These are phyloP conservation scores for Boletus rubescentipes DNA, from an alignment of 768 basidiomycete genomes.

Conservation along the genomic window DNA sequence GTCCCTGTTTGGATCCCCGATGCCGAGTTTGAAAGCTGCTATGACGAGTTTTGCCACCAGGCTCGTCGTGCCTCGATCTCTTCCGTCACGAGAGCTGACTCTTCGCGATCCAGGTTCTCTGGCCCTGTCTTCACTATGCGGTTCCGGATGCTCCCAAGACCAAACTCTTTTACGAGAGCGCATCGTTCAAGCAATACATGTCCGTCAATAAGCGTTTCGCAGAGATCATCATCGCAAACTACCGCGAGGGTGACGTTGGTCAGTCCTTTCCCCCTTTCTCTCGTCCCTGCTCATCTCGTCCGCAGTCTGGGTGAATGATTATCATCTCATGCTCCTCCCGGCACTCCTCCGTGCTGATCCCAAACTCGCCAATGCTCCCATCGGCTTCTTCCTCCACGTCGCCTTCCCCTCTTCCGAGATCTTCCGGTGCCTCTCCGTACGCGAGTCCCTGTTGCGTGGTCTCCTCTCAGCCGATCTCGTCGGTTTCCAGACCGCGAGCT, in stretches of 20 bases:
- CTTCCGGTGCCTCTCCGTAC: constrained; percentile 85
- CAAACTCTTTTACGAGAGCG: constrained; percentile 76
- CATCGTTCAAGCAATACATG: constrained; percentile 80
- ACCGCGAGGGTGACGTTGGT: constrained; percentile 87
- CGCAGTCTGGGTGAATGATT: constrained; percentile 86
- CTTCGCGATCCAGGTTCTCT: constrained; percentile 51
- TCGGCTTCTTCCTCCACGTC: constrained; percentile 94
- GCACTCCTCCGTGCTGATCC: constrained; percentile 70
- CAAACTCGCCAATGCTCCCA: constrained; percentile 43
- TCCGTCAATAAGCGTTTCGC: constrained; percentile 92
- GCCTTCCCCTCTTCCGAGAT: constrained; percentile 96
- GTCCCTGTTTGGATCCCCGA: constrained; percentile 81
- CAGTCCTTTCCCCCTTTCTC: constrained; percentile 1
- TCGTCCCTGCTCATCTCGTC: constrained; percentile 1
- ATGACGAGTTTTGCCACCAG: constrained; percentile 88
- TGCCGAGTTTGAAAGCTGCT: constrained; percentile 72
- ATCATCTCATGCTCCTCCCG: constrained; percentile 93
- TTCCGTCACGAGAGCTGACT: constrained; percentile 20
- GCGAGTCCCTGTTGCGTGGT: constrained; percentile 76
- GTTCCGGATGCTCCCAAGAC: constrained; percentile 87
- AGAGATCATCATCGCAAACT: constrained; percentile 72
- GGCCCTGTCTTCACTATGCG: constrained; percentile 86
- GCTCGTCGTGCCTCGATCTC: constrained; percentile 32
- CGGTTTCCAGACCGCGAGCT: constrained; percentile 87
- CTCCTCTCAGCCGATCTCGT: constrained; percentile 93